Evolutionary conservation across 345 rosid genomes (phyloP).

Genomic region (Viola odorata): DNA sequence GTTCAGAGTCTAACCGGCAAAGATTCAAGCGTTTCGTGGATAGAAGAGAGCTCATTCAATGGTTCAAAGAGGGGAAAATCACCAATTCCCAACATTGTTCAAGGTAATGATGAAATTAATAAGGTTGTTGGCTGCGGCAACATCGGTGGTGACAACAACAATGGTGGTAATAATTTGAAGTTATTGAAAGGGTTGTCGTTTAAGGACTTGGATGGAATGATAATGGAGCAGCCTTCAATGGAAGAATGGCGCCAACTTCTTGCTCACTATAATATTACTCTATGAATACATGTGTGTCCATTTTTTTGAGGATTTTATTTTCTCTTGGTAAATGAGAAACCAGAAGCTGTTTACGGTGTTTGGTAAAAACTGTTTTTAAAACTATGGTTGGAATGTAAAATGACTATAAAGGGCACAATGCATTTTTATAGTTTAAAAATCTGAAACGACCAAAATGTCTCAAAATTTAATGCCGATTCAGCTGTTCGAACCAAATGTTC

Average conservation of each 20-base stretch:
- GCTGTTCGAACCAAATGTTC: too few relatives aligned
- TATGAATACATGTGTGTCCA: neutral
- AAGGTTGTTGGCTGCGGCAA: neutral
- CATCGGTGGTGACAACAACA: too few relatives aligned
- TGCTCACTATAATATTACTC: neutral
- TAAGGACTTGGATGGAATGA: slow-evolving; percentile 29
- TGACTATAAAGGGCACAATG: too few relatives aligned
- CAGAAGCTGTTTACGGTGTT: too few relatives aligned
- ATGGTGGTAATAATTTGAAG: slow-evolving; percentile 3
- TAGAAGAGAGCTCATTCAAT: slow-evolving; percentile 16
- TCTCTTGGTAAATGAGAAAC: too few relatives aligned
- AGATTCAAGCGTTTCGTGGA: slow-evolving; percentile 39
- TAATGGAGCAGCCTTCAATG: slow-evolving; percentile 26
- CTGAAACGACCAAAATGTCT: too few relatives aligned
- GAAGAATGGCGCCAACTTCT: slow-evolving; percentile 27
- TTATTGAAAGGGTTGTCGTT: slow-evolving; percentile 22
- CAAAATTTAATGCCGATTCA: too few relatives aligned
- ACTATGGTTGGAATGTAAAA: too few relatives aligned
- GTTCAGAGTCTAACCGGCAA: slow-evolving; percentile 69
- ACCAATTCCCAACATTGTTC: neutral
- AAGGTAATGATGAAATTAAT: neutral
- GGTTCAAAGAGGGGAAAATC: slow-evolving; percentile 13
- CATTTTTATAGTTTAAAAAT: too few relatives aligned
- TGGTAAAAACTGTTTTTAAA: too few relatives aligned
- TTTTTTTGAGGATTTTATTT: too few relatives aligned